Base-by-base conservation (phyloP, 176 grass and related monocot genomes). In the Dendrocalamus sinicus region DNA sequence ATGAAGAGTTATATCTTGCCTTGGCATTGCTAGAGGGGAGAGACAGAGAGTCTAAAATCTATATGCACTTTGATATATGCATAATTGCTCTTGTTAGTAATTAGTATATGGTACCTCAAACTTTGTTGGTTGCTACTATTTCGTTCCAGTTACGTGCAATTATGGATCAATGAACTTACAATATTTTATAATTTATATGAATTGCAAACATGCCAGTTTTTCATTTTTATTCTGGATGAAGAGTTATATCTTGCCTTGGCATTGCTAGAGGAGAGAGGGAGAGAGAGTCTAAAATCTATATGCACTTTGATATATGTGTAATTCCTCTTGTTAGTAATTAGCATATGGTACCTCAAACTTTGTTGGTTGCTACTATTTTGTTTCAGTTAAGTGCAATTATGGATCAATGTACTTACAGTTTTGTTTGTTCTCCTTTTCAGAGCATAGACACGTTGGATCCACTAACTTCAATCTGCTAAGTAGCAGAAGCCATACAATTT, bases 401-500 rank as follows among this genome's bases (percentile, higher is more conserved):
- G 23, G 57, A 68, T 58, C 53, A 76, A 67, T 37, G 62, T 58
- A 55, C 11, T 66, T 74, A 72, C 8, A 66, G 17, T 75, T 87
- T 58, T 67, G 60, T 45, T 68, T 82, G 60, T 58, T 81, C 16
- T 58, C 23, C 50, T 77, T 83, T 68, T 83, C 88, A 99, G 97
- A 99, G 88, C 97, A 99, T 87, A 96, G 97, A 75, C 97, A 99
- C 87, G 94, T 99, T 81, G 97, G 97, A 22, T 99, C 94, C 82
- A 99, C 92, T 80, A 99, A 99, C 84, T 99, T 99, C 87, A 99
- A 99, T 75, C 69, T 99, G 70, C 82, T 96, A 40, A 99, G 97
- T 88, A 99, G 97, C 89, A 96, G 97, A 96, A 99, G 97, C 86
- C 97, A 99, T 91, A 99, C 97, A 83, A 99, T 99, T 90, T 99